phyloP scores from a whole-genome alignment of 768 basidiomycete genomes.

The Kwoniella bestiolae region DNA sequence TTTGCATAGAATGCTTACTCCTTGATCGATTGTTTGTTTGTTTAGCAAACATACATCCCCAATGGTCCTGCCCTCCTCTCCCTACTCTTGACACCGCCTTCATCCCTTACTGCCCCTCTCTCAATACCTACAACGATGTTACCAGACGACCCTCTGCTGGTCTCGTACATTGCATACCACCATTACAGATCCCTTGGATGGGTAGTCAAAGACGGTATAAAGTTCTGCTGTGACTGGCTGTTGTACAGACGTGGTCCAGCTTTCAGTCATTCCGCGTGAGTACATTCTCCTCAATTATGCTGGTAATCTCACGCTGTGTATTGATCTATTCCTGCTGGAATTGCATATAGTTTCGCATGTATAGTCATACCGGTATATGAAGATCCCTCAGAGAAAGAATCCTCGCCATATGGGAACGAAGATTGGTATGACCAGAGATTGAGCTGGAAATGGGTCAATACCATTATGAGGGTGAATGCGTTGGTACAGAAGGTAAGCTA shows the following conservation, averaged over 20 bases:
- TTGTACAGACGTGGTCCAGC: conserved; percentile 93
- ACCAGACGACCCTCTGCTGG: conserved; percentile 89
- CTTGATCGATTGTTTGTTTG: conserved; percentile 67
- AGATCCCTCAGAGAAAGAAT: conserved; percentile 71
- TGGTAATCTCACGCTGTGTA: not conserved
- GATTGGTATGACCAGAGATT: conserved; percentile 64
- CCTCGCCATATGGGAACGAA: conserved; percentile 71
- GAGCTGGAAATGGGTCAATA: conserved; percentile 94
- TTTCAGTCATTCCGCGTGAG: conserved; percentile 93
- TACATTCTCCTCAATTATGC: conserved; percentile 14
- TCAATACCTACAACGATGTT: conserved; percentile 45
- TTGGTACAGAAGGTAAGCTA: conserved; percentile 90
- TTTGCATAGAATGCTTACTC: no score
- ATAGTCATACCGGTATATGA: conserved; percentile 90
- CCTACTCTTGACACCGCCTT: conserved; percentile 58
- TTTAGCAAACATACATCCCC: conserved; percentile 35
- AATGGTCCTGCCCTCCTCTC: conserved; percentile 36
- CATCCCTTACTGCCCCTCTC: conserved; percentile 47
- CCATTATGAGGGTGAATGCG: conserved; percentile 92
- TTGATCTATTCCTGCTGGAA: not conserved
- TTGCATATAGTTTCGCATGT: conserved; percentile 73
- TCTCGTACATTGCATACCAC: conserved; percentile 88
- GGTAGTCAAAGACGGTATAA: conserved; percentile 94
- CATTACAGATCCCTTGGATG: conserved; percentile 95
- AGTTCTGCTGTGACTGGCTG: conserved; percentile 95